Percentiles rank a stretch among this genome's conserved stretches.
Evolutionary conservation across 2,329 filamentous ascomycete species (phyloP).

Genomic region (Myriangium duriaei): DNA sequence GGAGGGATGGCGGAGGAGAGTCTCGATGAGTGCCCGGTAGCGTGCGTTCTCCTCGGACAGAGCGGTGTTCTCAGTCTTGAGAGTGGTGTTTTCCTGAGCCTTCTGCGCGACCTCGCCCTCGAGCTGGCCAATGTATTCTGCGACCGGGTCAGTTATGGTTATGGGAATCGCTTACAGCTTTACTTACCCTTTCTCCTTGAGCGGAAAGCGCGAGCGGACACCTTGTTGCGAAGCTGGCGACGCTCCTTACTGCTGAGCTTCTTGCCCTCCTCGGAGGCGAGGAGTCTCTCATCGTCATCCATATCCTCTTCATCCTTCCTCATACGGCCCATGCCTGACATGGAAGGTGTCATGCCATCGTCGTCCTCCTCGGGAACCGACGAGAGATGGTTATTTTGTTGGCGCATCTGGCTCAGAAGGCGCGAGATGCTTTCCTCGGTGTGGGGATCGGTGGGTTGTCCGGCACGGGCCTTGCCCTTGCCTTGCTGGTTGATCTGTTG

Average conservation of each 20-base stretch:
- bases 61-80: slow-evolving; percentile 68
- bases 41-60: slow-evolving; percentile 51
- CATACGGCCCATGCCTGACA: slow-evolving; percentile 41
- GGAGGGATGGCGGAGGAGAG: slow-evolving; percentile 46
- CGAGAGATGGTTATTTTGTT: slow-evolving; percentile 48
- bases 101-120: slow-evolving; percentile 79
- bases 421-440: slow-evolving; percentile 86
- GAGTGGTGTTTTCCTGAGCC: slow-evolving; percentile 68
- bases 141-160: no score
- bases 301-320: slow-evolving; percentile 97
- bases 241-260: slow-evolving; percentile 97
- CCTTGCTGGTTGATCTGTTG: slow-evolving; percentile 18
- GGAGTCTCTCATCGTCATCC: slow-evolving; percentile 89
- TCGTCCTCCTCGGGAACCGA: slow-evolving; percentile 32
- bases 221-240: slow-evolving; percentile 95
- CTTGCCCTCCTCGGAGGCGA: slow-evolving; percentile 97
- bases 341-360: slow-evolving; percentile 30
- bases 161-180: no score
- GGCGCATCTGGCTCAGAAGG: slow-evolving; percentile 81
- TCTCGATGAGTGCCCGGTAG: slow-evolving; percentile 56
- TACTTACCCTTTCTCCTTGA: slow-evolving; percentile 90
- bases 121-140: slow-evolving; percentile 94
- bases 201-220: slow-evolving; percentile 92
- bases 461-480: slow-evolving; percentile 30
- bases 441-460: slow-evolving; percentile 26